These are phyloP conservation scores for Stevia rebaudiana DNA, from an alignment of 140 eudicot genomes.

Conservation along the genomic window DNA sequence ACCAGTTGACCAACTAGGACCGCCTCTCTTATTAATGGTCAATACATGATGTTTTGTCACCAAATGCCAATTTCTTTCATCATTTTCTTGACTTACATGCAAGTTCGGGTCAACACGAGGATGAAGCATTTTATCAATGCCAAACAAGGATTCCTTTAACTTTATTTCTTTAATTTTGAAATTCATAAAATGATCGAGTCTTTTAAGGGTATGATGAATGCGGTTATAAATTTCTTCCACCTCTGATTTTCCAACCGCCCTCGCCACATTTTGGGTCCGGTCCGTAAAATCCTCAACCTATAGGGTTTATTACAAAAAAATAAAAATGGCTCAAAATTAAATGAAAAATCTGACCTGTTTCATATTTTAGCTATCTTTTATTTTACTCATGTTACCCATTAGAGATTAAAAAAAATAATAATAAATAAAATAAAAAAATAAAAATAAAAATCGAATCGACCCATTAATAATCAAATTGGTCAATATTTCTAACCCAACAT, in stretches of 20 bases:
- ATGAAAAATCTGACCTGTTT: neutral
- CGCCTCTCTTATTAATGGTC: conserved; percentile 17
- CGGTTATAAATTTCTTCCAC: conserved; percentile 41
- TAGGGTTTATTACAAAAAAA: conserved; percentile 11
- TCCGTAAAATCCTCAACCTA: conserved; percentile 98
- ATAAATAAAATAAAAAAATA: too few species aligned
- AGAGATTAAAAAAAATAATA: neutral
- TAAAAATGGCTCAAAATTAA: neutral
- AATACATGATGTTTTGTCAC: conserved; percentile 4
- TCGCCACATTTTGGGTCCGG: conserved; percentile 72
- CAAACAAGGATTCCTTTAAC: conserved; percentile 50
- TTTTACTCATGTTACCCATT: neutral
- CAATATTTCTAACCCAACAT: neutral
- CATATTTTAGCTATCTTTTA: neutral
- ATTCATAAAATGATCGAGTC: conserved; percentile 39
- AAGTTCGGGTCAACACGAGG: neutral
- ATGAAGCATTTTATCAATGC: conserved; percentile 26
- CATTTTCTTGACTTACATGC: neutral
- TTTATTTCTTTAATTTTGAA: conserved; percentile 34
- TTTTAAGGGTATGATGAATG: conserved; percentile 36
- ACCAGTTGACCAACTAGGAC: conserved; percentile 4
- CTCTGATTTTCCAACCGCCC: conserved; percentile 66
- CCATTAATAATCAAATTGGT: neutral
- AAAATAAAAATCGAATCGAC: neutral
- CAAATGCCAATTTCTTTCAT: neutral